Base-by-base conservation (phyloP, 1,284 basidiomycete species). In the Leccinum fallax region DNA sequence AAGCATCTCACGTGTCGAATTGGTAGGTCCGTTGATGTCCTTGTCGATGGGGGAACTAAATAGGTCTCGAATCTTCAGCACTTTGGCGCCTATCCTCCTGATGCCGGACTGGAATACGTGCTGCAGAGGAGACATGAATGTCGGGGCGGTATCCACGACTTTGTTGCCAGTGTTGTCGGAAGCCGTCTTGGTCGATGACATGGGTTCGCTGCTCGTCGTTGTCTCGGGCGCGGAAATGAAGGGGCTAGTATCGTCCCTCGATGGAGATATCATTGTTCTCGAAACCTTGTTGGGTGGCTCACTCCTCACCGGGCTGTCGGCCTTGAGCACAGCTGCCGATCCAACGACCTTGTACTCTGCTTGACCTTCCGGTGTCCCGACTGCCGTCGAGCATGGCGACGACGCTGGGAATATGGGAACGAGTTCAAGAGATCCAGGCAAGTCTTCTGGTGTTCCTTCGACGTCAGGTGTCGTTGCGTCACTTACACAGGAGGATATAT, bases 1-100 rank as follows among this genome's bases (percentile, higher is more conserved):
- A 1, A 48, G 51, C 8, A 57, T 26, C n/a, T 59, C 43, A 6
- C 38, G 34, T 28, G 6, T 16, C 2, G 48, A 24, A 46, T 24
- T 40, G 28, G 11, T 64, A 15, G 38, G 49, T 4, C 4, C 46
- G 10, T 61, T 65, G 9, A 6, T 34, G 0, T 53, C 26, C 30
- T 40, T 24, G 49, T 54, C 30, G 21, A 61, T 66, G 26, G 28
- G 16, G 5, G 58, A 46, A 3, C 55, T 36, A 13, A 61, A 57
- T 28, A 66, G 0, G 5, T 48, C 52, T 8, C 43, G 64, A 19
- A 56, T 19, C 26, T 26, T 38, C 3, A 40, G 40, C 8, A 21
- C 53, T 2, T 51, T 21, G 26, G 48, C 38, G 2, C 36, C 21
- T 8, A 9, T 16, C 4, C 10, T 9, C 58, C 5, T 55, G 5